A percentile compares a stretch with the other conserved stretches of the same genome.
phyloP scores from a whole-genome alignment of 176 grass and related monocot species.

The Carex pumila region DNA sequence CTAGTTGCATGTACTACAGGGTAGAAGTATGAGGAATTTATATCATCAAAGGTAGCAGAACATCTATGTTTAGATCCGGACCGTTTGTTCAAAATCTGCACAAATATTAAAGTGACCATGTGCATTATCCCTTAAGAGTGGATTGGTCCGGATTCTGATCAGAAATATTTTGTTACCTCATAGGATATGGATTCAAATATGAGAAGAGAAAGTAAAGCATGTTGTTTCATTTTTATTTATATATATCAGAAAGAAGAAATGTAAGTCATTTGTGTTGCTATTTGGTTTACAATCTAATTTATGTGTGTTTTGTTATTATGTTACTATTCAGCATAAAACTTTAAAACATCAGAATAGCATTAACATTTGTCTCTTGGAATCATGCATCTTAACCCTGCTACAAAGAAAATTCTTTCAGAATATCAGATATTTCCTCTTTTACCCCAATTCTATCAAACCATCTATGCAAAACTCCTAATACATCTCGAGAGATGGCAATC shows the following conservation, averaged over 20 bases:
- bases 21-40: background rate
- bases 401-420: conserved; percentile 34
- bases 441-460: conserved; percentile 66
- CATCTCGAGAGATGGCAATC: conserved; percentile 34
- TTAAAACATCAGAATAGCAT: background rate
- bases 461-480: conserved; percentile 41
- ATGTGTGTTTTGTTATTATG: background rate
- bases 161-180: too few species aligned
- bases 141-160: too few species aligned
- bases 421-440: conserved; percentile 54
- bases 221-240: background rate
- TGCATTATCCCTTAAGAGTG: too few species aligned
- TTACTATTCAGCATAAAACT: background rate
- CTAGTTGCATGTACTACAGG: background rate
- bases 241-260: background rate
- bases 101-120: too few species aligned
- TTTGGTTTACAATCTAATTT: background rate
- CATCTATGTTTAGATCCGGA: too few species aligned
- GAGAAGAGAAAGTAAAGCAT: background rate
- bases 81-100: too few species aligned
- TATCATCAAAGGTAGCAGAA: too few species aligned
- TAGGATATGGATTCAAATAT: too few species aligned
- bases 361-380: background rate
- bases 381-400: background rate
- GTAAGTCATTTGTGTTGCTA: background rate